Base-by-base conservation (phyloP, 495 filamentous ascomycete genomes). In the Podospora appendiculata region DNA sequence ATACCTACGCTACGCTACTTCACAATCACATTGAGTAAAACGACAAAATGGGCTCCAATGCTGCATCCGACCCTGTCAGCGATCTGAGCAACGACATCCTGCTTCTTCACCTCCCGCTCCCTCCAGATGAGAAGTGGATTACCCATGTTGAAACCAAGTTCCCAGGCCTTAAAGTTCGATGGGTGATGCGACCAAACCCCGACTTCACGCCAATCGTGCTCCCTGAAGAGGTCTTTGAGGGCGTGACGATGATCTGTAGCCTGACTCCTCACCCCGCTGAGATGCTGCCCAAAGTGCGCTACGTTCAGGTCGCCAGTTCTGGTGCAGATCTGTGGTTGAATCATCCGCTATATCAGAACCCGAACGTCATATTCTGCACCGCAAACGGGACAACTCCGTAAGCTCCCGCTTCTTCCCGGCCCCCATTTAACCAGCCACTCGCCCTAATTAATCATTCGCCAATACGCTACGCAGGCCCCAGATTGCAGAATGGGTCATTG, bases 401-500 rank as follows among this genome's bases (percentile, higher is more conserved):
- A 8, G 59, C 47, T 33, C 0, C 19, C 6, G 0, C 12, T 1
- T 16, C 13, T 34, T 13, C 4, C 10, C 32, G 14, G 4, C 9
- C 8, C 19, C 9, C 12, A 17, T n/a, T 16, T 14, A 14, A 12
- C 5, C 19, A n/a, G 41, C 7, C 57, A 32, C 1, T 5, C 4
- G 19, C 1, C 8, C 6, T 41, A 10, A 11, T 32, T n/a, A n/a
- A n/a, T n/a, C n/a, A n/a, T n/a, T n/a, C n/a, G n/a, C 2, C 25
- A 25, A 25, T n/a, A 25, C 25, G 25, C 6, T 47, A 10, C 13
- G 14, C 53, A 71, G 69, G 4, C 63, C 69, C 7, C 70, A 70
- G 47, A 73, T 73, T 16, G 68, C 69, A n/a, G 70, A 73, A 54
- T 73, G 70, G 70, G 69, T 70, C 10, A 67, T 73, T 8, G 68